Percentiles rank a stretch among this genome's conserved stretches.
These are phyloP conservation scores for Pythium pyrilobum DNA, from an alignment of 352 stramenopile genomes.

Conservation along the genomic window DNA sequence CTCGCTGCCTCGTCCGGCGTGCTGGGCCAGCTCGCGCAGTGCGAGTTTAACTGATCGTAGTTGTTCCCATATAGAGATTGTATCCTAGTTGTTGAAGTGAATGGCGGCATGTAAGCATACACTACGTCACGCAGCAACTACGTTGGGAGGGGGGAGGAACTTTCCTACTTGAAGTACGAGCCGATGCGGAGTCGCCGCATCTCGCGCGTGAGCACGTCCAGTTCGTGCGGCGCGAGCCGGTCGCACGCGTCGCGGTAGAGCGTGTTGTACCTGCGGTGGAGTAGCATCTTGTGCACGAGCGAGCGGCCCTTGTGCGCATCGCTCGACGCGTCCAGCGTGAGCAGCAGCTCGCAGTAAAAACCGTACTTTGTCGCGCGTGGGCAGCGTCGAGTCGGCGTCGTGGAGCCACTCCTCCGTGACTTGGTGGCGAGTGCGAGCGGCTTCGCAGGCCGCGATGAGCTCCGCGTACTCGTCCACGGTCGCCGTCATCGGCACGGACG, in stretches of 20 bases:
- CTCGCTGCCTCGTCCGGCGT: too few relatives aligned
- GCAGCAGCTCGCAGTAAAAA: slow-evolving; percentile 12
- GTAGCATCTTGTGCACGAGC: slow-evolving; percentile 26
- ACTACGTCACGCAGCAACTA: too few relatives aligned
- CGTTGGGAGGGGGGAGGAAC: too few relatives aligned
- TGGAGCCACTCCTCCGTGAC: not conserved
- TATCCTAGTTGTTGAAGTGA: too few relatives aligned
- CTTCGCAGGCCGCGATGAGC: not conserved
- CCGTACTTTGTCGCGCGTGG: not conserved
- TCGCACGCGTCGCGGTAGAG: slow-evolving; percentile 22
- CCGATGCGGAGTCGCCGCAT: slow-evolving; percentile 22
- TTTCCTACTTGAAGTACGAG: slow-evolving; percentile 8
- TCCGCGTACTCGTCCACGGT: not conserved
- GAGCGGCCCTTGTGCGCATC: slow-evolving; percentile 15
- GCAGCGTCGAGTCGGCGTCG: not conserved
- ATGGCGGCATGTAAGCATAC: too few relatives aligned
- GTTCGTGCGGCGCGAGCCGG: slow-evolving; percentile 16
- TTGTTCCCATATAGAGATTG: too few relatives aligned
- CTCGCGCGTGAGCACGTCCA: slow-evolving; percentile 17
- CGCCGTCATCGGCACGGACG: not conserved
- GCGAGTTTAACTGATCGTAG: too few relatives aligned
- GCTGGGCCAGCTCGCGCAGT: too few relatives aligned
- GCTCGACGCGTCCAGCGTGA: slow-evolving; percentile 20
- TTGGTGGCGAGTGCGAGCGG: not conserved
- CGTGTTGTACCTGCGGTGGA: slow-evolving; percentile 35